Base-by-base conservation (phyloP, 2,329 filamentous ascomycete genomes). In the Sphaerulina musiva region DNA sequence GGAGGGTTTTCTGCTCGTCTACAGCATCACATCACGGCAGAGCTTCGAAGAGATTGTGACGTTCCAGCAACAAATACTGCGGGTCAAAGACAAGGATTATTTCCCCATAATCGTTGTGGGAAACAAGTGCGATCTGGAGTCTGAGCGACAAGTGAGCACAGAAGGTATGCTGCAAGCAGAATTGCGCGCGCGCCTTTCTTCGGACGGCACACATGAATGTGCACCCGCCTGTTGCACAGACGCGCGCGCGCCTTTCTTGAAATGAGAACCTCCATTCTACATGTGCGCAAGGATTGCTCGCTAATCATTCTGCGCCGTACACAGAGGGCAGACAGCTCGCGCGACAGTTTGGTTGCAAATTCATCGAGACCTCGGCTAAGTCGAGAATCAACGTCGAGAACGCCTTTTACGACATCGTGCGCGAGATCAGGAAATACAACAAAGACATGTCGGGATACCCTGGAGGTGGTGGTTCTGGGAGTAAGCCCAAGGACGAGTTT, bases 11-110 rank as follows among this genome's bases (percentile, higher is more conserved):
- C 78, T 98, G 69, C 84, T 98, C 50, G 90, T 97, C 68, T 97
- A 97, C 80, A 95, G 91, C 64, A 98, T 98, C 78, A 96, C 89
- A 53, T 96, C 92, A 69, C 84, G 91, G 69, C 91, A 96, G 75
- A 95, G 89, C 68, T 97, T 96, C 69, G 92, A 98, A 72, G 93
- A 98, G 78, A 97, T 98, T 73, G 87, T 90, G 75, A 95, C 90
- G 46, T 97, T 97, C 76, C 91, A 97, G 75, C 91, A 97, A 79
- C 93, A 98, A 76, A 98, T 98, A 71, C 80, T 98, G 65, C 80
- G 93, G 65, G 93, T 98, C 67, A 98, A 98, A 81, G 93, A 97
- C 78, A 97, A 95, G 83, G 93, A 98, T 76, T 95, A 96, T 74
- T 98, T 98, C 79, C 93, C 93, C 65, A 97, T 98, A 79, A 95